Percentiles rank a stretch among this genome's conserved stretches.
phyloP scores from a whole-genome alignment of 2,329 filamentous ascomycete species.

The Sphaerulina vaccinii region DNA sequence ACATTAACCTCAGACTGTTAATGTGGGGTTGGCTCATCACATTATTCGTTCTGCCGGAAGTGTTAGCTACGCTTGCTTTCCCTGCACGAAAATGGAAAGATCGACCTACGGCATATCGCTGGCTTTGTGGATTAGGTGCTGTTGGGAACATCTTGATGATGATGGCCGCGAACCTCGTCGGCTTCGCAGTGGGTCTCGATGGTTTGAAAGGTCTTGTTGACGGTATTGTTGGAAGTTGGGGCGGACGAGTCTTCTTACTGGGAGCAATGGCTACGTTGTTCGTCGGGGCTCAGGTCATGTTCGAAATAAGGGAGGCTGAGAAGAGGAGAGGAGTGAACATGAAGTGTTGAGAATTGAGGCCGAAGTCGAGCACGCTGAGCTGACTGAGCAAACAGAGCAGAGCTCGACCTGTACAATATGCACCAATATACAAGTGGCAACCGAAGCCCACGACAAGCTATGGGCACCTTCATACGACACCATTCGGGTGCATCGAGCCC shows the following conservation, averaged over 20 bases:
- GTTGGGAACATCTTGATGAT: constrained; percentile 89
- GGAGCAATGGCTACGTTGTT: constrained; percentile 74
- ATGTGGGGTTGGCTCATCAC: constrained; percentile 98
- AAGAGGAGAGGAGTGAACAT: constrained; percentile 75
- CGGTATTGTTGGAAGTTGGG: constrained; percentile 73
- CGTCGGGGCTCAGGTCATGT: constrained; percentile 89
- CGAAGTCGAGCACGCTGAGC: too few species aligned
- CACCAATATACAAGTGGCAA: too few species aligned
- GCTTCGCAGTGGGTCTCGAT: constrained; percentile 89
- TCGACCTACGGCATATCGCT: constrained; percentile 69
- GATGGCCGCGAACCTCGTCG: constrained; percentile 92
- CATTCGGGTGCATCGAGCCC: too few species aligned
- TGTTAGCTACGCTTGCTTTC: constrained; percentile 69
- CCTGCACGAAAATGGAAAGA: constrained; percentile 69
- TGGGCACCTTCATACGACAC: too few species aligned
- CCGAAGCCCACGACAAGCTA: too few species aligned
- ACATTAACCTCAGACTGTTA: constrained; percentile 84
- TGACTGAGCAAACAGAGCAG: too few species aligned
- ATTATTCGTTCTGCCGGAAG: constrained; percentile 88
- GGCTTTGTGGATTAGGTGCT: constrained; percentile 76
- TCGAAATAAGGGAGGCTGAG: constrained; percentile 86
- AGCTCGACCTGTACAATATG: too few species aligned
- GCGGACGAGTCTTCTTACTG: constrained; percentile 71
- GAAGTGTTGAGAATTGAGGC: constrained; percentile 81
- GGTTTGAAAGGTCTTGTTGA: constrained; percentile 74